Evolutionary conservation across 345 rosid genomes (phyloP).

Genomic region (Carallia brachiata): DNA sequence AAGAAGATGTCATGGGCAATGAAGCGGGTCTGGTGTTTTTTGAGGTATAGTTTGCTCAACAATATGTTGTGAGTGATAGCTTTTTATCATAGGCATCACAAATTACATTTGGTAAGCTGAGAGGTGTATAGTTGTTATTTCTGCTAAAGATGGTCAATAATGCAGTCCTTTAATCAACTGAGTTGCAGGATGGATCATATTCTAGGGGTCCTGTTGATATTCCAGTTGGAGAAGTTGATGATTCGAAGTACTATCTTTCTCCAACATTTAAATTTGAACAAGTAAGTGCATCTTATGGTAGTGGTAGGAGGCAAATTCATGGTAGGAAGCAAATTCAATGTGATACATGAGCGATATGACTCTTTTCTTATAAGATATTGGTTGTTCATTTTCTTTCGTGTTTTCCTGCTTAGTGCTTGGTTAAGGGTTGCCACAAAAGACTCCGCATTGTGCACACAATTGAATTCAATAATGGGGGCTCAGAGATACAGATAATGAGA

Average conservation of each 20-base stretch:
- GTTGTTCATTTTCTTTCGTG: constrained; percentile 1
- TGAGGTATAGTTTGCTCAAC: constrained; percentile 51
- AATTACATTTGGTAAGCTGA: neutral
- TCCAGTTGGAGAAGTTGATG: constrained; percentile 62
- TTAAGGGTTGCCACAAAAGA: constrained; percentile 95
- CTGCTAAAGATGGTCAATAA: neutral
- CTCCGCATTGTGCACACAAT: constrained; percentile 84
- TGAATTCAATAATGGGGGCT: constrained; percentile 74
- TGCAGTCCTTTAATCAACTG: constrained; percentile 2
- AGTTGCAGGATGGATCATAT: constrained; percentile 82
- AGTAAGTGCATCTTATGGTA: constrained; percentile 34
- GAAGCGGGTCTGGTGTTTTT: constrained; percentile 82
- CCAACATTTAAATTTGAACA: constrained; percentile 90
- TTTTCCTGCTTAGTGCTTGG: constrained; percentile 60
- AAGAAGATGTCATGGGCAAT: constrained; percentile 77
- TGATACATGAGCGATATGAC: neutral
- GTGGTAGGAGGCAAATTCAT: neutral
- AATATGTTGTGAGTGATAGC: neutral
- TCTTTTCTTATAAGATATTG: neutral
- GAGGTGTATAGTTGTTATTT: neutral
- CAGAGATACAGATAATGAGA: constrained; percentile 83
- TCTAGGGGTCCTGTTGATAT: constrained; percentile 81
- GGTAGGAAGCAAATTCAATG: neutral
- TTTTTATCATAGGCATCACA: neutral
- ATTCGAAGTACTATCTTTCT: constrained; percentile 56